Conservation (phyloP, 257 asterid species). For the Capsicum rhomboideum region DNA sequence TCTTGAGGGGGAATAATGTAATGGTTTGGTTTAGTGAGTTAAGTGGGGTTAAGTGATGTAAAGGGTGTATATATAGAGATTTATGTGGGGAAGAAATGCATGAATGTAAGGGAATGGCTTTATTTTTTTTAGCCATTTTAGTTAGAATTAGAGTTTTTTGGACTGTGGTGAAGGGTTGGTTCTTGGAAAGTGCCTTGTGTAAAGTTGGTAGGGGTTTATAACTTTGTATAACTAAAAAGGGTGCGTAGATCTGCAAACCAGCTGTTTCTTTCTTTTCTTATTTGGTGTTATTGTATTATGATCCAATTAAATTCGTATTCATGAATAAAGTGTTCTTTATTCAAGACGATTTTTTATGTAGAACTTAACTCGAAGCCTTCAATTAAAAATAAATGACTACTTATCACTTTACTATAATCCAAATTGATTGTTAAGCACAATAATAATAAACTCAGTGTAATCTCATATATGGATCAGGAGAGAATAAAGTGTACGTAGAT, state of each 20-base stretch:
- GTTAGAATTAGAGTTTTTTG: slow-evolving; percentile 3
- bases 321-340: no score
- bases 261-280: slow-evolving; percentile 4
- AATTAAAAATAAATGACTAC: no score
- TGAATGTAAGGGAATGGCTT: slow-evolving; percentile 26
- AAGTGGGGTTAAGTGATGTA: slow-evolving; percentile 4
- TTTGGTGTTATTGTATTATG: neutral
- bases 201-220: slow-evolving; percentile 41
- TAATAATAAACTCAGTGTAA: no score
- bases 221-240: slow-evolving; percentile 2
- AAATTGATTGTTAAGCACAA: neutral
- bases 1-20: no score
- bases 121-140: slow-evolving; percentile 17
- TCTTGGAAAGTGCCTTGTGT: slow-evolving; percentile 59
- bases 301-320: no score
- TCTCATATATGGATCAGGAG: no score
- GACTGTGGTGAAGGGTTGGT: slow-evolving; percentile 17
- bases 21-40: neutral
- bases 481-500: no score
- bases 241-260: slow-evolving; percentile 19
- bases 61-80: slow-evolving; percentile 18
- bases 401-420: no score
- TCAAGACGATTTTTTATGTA: no score
- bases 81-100: slow-evolving; percentile 6
- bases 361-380: no score